Conservation (phyloP, 192 early-diverging fungal genomes). For the Backusella circina region DNA sequence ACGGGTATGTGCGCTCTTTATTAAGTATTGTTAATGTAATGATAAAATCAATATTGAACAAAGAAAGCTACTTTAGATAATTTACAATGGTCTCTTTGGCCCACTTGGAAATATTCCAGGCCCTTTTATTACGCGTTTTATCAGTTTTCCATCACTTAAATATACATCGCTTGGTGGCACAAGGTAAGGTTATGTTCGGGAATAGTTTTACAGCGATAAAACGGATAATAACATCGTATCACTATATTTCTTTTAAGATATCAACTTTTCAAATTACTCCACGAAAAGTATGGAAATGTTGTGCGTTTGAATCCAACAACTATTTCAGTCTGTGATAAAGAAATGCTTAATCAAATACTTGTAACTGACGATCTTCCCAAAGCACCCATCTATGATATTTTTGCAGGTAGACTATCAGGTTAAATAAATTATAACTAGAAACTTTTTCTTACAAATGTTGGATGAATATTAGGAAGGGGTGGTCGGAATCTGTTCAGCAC, state of each 20-base stretch:
- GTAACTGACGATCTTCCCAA: slow-evolving; percentile 20
- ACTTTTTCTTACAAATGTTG: background rate
- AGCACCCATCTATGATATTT: background rate
- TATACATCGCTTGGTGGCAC: slow-evolving; percentile 10
- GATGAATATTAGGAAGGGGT: background rate
- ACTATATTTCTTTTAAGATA: background rate
- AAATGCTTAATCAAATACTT: slow-evolving; percentile 37
- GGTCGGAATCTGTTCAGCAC: slow-evolving; percentile 29
- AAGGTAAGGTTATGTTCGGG: background rate
- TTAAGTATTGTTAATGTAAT: background rate
- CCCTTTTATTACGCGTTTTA: slow-evolving; percentile 17
- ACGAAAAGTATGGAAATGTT: slow-evolving; percentile 40
- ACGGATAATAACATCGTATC: background rate
- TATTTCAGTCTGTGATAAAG: slow-evolving; percentile 41
- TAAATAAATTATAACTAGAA: background rate
- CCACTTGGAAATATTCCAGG: slow-evolving; percentile 18
- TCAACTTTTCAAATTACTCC: slow-evolving; percentile 18
- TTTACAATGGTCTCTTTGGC: slow-evolving; percentile 23
- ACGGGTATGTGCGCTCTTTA: background rate
- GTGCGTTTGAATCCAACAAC: slow-evolving; percentile 31
- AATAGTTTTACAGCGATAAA: background rate
- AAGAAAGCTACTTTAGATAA: background rate
- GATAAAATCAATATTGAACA: background rate
- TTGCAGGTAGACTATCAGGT: background rate
- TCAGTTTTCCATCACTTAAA: background rate